Base-by-base conservation (phyloP, 805 yeast species). In the Spathaspora sp. region DNA sequence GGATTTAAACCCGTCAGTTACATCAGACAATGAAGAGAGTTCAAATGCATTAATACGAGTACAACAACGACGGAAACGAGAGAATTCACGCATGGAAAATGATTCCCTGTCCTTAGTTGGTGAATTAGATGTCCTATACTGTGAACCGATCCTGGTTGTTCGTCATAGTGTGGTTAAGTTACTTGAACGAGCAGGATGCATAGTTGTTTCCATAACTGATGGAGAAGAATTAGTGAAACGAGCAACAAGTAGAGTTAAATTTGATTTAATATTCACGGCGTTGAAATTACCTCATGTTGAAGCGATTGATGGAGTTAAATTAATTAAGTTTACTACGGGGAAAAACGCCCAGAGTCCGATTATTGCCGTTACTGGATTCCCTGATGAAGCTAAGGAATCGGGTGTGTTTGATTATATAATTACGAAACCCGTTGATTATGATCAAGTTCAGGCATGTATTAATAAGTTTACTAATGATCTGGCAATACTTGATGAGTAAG, bases 71-170 rank as follows among this genome's bases (percentile, higher is more conserved):
- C 32, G 54, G 35, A 35, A 35, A 35, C 68, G 88, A 49, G 81
- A 79, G 59, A 75, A 82, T 46, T 68, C 83, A 8, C 68, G 79
- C 49, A 63, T 73, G 23, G 48, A 42, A 11, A 44, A 51, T 48
- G 45, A 49, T 23, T 12, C 42, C 31, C 35, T 31, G 19, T 31
- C 35, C 14, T 31, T 42, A 39, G 45, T 11, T 18, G 52, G 54
- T 50, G 76, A 74, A 35, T 66, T 87, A 57, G 92, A 89, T 63
- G 84, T 91, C 4, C 71, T 93, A 45, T 73, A 90, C 12, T 91
- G 97, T 67, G 97, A 90, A 60, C 90, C 94, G 1, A 88, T 89
- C 53, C 94, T 97, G 0, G 86, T 86, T 51, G 85, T 89, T 57
- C 70, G 96, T 47, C 88, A 81, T 60, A 76, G 89, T 12, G 78